These are phyloP conservation scores for Flueggea neowawraea DNA, from an alignment of 441 rosid genomes.

Conservation along the genomic window DNA sequence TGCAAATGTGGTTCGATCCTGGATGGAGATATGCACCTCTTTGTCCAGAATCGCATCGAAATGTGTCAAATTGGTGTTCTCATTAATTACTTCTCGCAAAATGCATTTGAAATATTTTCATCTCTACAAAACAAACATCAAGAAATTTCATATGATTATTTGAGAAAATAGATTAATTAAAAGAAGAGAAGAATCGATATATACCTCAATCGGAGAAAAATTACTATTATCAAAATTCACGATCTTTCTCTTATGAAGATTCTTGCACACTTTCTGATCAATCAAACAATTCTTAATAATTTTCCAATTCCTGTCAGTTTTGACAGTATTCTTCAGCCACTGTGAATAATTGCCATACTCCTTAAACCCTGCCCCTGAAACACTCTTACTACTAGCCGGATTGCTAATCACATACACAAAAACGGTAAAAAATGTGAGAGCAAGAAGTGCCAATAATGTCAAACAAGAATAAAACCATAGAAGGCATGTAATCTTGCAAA, in stretches of 20 bases:
- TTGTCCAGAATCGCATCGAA: no score
- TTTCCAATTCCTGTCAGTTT: conserved; percentile 20
- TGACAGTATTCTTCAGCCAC: conserved; percentile 30
- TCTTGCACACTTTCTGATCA: conserved; percentile 24
- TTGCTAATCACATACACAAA: conserved; percentile 46
- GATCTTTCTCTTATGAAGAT: background rate
- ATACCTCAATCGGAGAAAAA: conserved; percentile 16
- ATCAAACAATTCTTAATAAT: conserved; percentile 30
- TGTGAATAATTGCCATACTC: conserved; percentile 19
- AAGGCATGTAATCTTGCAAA: conserved; percentile 29
- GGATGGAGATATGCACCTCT: no score
- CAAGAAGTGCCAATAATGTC: conserved; percentile 33
- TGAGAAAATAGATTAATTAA: background rate
- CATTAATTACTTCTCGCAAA: no score
- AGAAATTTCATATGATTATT: no score
- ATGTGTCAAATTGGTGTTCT: no score
- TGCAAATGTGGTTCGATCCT: no score
- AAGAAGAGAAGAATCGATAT: background rate
- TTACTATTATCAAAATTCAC: background rate
- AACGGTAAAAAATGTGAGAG: conserved; percentile 25
- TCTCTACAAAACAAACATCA: no score
- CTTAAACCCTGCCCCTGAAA: conserved; percentile 11
- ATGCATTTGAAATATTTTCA: no score
- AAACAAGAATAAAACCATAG: conserved; percentile 33
- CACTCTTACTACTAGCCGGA: conserved; percentile 28